Conservation (phyloP, 257 asterid genomes). For the Catharanthus roseus region DNA sequence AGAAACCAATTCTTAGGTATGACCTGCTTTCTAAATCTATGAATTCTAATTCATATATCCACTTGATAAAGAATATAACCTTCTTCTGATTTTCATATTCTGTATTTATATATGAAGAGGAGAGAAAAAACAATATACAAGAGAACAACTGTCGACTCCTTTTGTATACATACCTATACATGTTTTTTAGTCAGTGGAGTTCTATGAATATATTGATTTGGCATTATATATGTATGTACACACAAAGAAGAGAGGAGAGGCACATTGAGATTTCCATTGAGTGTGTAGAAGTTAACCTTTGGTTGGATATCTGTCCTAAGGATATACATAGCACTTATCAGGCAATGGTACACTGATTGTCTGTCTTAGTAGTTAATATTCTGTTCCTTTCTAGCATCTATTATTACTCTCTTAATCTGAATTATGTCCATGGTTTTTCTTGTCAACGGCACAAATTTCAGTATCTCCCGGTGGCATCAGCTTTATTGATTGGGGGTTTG, state of each 20-base stretch:
- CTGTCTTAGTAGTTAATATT: too few species aligned
- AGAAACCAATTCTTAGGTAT: background rate
- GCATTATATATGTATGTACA: too few species aligned
- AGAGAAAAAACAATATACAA: background rate
- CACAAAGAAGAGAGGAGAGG: too few species aligned
- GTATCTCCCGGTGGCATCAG: constrained; percentile 99
- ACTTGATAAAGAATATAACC: background rate
- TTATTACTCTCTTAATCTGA: background rate
- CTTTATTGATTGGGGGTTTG: constrained; percentile 82
- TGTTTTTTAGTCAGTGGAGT: too few species aligned
- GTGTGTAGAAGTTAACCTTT: background rate
- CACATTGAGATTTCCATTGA: background rate
- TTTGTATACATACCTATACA: too few species aligned
- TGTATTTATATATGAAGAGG: background rate
- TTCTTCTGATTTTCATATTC: background rate
- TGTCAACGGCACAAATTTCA: constrained; percentile 29
- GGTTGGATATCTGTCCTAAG: background rate
- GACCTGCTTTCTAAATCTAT: background rate
- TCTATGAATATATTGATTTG: too few species aligned
- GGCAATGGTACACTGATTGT: too few species aligned
- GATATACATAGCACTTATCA: too few species aligned
- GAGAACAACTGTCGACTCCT: background rate
- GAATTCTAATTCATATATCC: background rate
- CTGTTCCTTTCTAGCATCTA: too few species aligned
- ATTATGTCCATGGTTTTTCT: background rate